Conservation (phyloP, 768 basidiomycete genomes). For the Calocybe cyanea region DNA sequence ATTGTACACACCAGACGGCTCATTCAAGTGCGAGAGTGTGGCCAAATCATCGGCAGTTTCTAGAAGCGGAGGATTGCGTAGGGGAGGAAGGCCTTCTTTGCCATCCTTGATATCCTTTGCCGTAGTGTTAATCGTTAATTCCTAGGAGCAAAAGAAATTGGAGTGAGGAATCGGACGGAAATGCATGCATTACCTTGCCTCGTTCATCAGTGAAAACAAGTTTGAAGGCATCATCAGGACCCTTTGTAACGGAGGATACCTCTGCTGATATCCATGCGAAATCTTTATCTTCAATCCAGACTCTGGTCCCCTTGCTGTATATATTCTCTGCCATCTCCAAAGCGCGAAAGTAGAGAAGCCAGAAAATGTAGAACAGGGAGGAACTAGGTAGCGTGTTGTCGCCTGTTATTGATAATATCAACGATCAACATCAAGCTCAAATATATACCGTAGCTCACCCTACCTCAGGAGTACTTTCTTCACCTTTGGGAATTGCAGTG, state of each 20-base stretch:
- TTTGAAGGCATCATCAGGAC: slow-evolving; percentile 70
- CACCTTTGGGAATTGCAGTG: no score
- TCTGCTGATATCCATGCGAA: slow-evolving; percentile 92
- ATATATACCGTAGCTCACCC: no score
- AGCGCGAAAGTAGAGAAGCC: slow-evolving; percentile 7
- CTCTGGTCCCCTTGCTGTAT: slow-evolving; percentile 85
- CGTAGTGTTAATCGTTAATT: slow-evolving; percentile 75
- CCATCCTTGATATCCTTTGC: slow-evolving; percentile 77
- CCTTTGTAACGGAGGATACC: slow-evolving; percentile 63
- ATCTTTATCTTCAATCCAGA: slow-evolving; percentile 94
- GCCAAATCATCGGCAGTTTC: slow-evolving; percentile 98
- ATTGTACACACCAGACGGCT: slow-evolving; percentile 76
- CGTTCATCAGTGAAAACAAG: slow-evolving; percentile 87
- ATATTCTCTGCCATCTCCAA: slow-evolving; percentile 81
- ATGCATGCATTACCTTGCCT: slow-evolving; percentile 63
- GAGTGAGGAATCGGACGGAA: slow-evolving; percentile 7
- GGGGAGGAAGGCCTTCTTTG: slow-evolving; percentile 79
- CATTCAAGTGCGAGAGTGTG: slow-evolving; percentile 95
- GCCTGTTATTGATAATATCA: no score
- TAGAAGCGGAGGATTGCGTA: slow-evolving; percentile 93
- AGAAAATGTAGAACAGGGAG: no score
- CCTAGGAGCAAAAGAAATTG: slow-evolving; percentile 39
- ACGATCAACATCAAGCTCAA: no score
- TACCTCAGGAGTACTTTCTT: no score
- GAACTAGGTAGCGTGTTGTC: slow-evolving; percentile 13